These are phyloP conservation scores for Astrocystis sublimbata DNA, from an alignment of 495 filamentous ascomycete species.

Conservation along the genomic window DNA sequence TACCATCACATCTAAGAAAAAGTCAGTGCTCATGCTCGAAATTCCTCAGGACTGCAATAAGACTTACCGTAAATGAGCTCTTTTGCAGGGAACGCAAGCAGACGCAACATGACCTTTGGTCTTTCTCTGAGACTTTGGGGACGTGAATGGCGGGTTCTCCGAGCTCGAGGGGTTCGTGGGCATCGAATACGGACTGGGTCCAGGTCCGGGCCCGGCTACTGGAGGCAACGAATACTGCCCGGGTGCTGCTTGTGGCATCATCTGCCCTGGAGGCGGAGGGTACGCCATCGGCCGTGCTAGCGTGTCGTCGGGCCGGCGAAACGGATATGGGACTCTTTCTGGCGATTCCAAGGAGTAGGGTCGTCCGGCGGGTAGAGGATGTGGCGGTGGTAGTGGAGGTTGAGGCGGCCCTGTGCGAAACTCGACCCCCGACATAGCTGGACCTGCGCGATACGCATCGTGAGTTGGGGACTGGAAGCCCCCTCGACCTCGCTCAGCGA, in stretches of 20 bases:
- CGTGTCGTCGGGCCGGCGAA: constrained; percentile 40
- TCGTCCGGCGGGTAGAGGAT: constrained; percentile 28
- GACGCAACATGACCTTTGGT: constrained; percentile 96
- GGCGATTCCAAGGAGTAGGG: constrained; percentile 40
- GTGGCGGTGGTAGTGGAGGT: constrained; percentile 30
- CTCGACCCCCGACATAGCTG: constrained; percentile 45
- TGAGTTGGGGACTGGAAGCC: constrained; percentile 47
- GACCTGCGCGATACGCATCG: constrained; percentile 49
- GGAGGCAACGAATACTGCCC: constrained; percentile 39
- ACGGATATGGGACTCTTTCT: constrained; percentile 41
- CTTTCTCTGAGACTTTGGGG: constrained; percentile 72
- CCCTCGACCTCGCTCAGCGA: constrained; percentile 58
- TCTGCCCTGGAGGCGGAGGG: constrained; percentile 32
- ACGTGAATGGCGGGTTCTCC: constrained; percentile 42
- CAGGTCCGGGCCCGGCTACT: constrained; percentile 28
- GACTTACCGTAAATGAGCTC: constrained; percentile 75
- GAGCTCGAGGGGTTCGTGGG: constrained; percentile 33
- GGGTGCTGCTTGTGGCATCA: constrained; percentile 34
- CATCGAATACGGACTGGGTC: constrained; percentile 39
- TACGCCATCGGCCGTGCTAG: constrained; percentile 40
- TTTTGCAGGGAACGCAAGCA: constrained; percentile 96
- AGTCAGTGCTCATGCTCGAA: constrained; percentile 23
- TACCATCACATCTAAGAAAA: constrained; percentile 52
- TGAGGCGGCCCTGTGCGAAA: constrained; percentile 36
- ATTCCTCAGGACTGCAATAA: constrained; percentile 8